phyloP scores from a whole-genome alignment of 2,329 filamentous ascomycete genomes.

The Polychaeton citri region DNA sequence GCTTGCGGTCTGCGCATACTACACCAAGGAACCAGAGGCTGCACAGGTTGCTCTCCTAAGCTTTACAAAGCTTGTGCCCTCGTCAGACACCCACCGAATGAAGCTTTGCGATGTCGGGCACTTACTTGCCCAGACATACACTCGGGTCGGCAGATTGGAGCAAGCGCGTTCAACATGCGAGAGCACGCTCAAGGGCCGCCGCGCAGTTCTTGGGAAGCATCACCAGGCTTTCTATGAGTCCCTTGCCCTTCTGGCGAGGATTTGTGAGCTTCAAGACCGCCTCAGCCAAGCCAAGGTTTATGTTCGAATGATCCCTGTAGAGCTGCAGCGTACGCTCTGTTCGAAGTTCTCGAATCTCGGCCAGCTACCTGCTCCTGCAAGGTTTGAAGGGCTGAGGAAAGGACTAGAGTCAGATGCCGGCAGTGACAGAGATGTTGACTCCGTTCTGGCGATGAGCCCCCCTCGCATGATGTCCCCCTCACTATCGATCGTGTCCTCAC shows the following conservation, averaged over 20 bases:
- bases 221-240: conserved; percentile 3
- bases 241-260: conserved; percentile 7
- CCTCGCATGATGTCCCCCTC: neutral
- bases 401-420: neutral
- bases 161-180: conserved; percentile 6
- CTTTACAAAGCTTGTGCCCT: conserved; percentile 2
- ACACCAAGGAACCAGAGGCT: conserved; percentile 9
- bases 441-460: neutral
- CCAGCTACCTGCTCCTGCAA: neutral
- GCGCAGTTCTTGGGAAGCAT: conserved; percentile 5
- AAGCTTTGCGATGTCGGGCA: conserved; percentile 7
- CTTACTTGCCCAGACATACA: conserved; percentile 4
- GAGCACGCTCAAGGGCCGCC: conserved; percentile 6
- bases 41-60: conserved; percentile 12
- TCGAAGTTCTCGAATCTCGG: neutral
- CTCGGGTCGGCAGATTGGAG: conserved; percentile 5
- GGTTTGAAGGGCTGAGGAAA: neutral
- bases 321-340: neutral
- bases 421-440: neutral
- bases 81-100: conserved; percentile 1
- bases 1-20: conserved; percentile 16
- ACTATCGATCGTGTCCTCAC: neutral
- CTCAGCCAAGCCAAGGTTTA: conserved; percentile 5
- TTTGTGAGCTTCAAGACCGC: conserved; percentile 4
- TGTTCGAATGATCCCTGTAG: conserved; percentile 4